Evolutionary conservation across 2,329 filamentous ascomycete species (phyloP).

Genomic region (Xylariomycetidae sp.): DNA sequence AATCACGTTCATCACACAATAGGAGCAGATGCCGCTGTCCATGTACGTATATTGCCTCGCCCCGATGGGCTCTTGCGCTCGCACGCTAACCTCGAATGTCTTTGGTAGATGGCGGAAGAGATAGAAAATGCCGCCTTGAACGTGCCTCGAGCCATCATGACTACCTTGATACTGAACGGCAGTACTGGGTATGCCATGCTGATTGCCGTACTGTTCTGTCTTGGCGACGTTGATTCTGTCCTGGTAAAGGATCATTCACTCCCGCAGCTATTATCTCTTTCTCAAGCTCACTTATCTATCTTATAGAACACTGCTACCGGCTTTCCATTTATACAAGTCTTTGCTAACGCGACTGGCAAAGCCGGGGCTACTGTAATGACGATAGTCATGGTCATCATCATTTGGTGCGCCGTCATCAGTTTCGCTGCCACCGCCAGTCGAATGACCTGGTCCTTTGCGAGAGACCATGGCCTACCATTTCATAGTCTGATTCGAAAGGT

Average conservation of each 20-base stretch:
- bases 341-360: slow-evolving; percentile 9
- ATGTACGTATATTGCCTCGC: too few species aligned
- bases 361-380: slow-evolving; percentile 13
- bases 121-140: slow-evolving; percentile 12
- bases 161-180: slow-evolving; percentile 12
- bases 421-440: slow-evolving; percentile 11
- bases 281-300: slow-evolving; percentile 5
- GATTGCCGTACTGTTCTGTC: slow-evolving; percentile 12
- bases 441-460: slow-evolving; percentile 14
- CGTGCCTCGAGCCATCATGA: slow-evolving; percentile 12
- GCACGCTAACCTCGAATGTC: slow-evolving; percentile 3
- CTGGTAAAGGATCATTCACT: too few species aligned
- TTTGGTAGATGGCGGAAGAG: slow-evolving; percentile 14
- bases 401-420: slow-evolving; percentile 11
- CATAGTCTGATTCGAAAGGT: slow-evolving; percentile 11
- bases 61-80: too few species aligned
- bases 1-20: slow-evolving; percentile 2
- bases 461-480: slow-evolving; percentile 13
- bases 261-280: too few species aligned
- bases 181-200: slow-evolving; percentile 12
- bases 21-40: slow-evolving; percentile 15
- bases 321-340: slow-evolving; percentile 13
- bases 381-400: slow-evolving; percentile 9
- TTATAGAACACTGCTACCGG: slow-evolving; percentile 11
- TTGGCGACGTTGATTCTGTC: slow-evolving; percentile 14